These are phyloP conservation scores for Penicillium coffeae DNA, from an alignment of 495 filamentous ascomycete species.

Conservation along the genomic window DNA sequence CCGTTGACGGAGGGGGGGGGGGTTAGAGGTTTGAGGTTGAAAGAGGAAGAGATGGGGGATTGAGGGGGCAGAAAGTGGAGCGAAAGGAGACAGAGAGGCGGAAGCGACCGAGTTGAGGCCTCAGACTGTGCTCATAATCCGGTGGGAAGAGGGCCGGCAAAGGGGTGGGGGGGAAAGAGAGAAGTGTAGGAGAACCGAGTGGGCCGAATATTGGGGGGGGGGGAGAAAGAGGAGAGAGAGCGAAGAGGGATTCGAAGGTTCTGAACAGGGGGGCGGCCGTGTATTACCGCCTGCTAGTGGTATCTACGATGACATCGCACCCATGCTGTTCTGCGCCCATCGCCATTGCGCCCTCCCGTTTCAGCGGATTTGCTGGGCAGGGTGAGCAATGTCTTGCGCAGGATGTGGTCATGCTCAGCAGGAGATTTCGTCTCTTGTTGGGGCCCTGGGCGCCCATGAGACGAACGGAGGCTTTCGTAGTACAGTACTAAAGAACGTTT, in stretches of 20 bases:
- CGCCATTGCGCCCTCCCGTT: background rate
- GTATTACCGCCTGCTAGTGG: constrained; percentile 12
- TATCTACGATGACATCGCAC: constrained; percentile 7
- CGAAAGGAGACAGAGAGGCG: constrained; percentile 9
- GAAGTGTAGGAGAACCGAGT: background rate
- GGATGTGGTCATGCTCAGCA: background rate
- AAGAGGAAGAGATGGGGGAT: constrained; percentile 2
- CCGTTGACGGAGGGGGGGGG: background rate
- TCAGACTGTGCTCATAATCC: constrained; percentile 23
- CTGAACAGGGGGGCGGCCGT: constrained; percentile 14
- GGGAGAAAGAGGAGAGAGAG: constrained; percentile 4
- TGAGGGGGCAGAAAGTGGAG: constrained; percentile 18
- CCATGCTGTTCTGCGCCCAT: background rate
- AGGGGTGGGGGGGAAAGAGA: constrained; percentile 6
- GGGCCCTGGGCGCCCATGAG: too few species aligned
- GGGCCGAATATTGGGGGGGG: constrained; percentile 7
- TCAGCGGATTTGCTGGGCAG: background rate
- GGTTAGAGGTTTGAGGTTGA: constrained; percentile 7
- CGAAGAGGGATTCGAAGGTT: constrained; percentile 15
- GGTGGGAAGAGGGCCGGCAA: constrained; percentile 6
- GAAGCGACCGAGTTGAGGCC: constrained; percentile 17
- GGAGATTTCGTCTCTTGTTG: background rate
- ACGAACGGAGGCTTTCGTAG: background rate
- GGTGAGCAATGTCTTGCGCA: background rate
- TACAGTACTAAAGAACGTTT: background rate